Base-by-base conservation (phyloP, 2,329 filamentous ascomycete genomes). In the Cercospora sp. region DNA sequence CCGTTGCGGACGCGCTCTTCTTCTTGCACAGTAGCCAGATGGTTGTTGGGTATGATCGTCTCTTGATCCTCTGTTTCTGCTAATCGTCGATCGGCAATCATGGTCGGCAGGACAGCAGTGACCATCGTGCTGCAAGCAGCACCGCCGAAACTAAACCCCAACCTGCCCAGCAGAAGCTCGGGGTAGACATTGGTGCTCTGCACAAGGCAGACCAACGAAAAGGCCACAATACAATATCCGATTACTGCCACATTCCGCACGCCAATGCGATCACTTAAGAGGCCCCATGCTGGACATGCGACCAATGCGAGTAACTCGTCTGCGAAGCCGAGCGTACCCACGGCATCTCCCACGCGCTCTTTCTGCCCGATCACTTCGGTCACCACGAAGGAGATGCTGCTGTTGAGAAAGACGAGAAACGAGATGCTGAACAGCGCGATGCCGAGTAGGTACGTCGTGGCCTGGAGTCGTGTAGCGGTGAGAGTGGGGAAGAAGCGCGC, bases 121-220 rank as follows among this genome's bases (percentile, higher is more conserved):
- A 99, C 95, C 95, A 99, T 99, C 1, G 95, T 98, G 13, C 93
- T 80, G 40, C 83, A 84, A 23, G 94, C 95, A n/a, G 94, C 93
- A 20, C 92, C 95, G 26, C 95, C 95, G 18, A 97, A 74, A 72
- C 94, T 95, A 80, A 99, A 99, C 65, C 96, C 83, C 61, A 98
- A 83, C 72, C 95, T 87, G 64, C 91, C 93, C 51, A 97, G 82
- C 64, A 98, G 82, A 73, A 99, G 83, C 78, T 97, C 90, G 9
- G 95, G 94, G 80, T 97, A 97, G 8, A 97, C 88, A 80, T 94
- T 93, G 73, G 84, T 85, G 30, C 92, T 92, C 84, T 96, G 92
- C 28, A 97, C 94, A 75, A 97, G 92, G 13, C 93, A 78, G 57
- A 91, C 86, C 68, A 99, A 81, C 20, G 92, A 88, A 12, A 93